These are phyloP conservation scores for Chaetomium olivaceum DNA, from an alignment of 2,329 filamentous ascomycete species.

Conservation along the genomic window DNA sequence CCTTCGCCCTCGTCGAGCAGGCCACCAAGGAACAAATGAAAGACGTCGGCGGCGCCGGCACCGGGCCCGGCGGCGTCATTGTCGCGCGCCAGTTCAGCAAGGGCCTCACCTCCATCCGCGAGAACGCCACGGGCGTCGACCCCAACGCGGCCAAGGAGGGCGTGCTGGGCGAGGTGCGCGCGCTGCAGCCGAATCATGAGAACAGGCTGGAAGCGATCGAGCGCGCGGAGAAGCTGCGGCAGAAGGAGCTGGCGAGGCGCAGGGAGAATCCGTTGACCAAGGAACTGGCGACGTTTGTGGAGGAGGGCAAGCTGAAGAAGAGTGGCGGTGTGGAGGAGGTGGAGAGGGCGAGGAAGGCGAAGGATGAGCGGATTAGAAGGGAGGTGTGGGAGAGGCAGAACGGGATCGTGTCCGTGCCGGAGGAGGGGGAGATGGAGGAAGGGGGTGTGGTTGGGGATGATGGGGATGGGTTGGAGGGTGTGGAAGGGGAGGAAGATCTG, in stretches of 20 bases:
- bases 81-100: conserved; percentile 52
- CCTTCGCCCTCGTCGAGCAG: conserved; percentile 92
- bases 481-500: conserved; percentile 34
- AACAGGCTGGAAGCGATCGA: conserved; percentile 92
- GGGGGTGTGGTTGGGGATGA: conserved; percentile 38
- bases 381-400: conserved; percentile 74
- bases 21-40: conserved; percentile 98
- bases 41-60: conserved; percentile 57
- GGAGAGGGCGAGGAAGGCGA: conserved; percentile 77
- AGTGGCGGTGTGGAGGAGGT: conserved; percentile 93
- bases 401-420: conserved; percentile 48
- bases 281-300: conserved; percentile 81
- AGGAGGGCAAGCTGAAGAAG: conserved; percentile 92
- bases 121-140: conserved; percentile 52
- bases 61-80: conserved; percentile 42
- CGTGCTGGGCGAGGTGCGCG: conserved; percentile 88
- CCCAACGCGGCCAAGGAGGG: conserved; percentile 84
- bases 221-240: conserved; percentile 87
- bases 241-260: conserved; percentile 81
- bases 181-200: conserved; percentile 92
- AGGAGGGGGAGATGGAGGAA: conserved; percentile 41
- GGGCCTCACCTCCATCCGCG: conserved; percentile 55
- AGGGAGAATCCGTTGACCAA: conserved; percentile 76
- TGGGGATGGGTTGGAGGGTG: conserved; percentile 21
- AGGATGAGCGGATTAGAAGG: conserved; percentile 81